phyloP scores from a whole-genome alignment of 2,329 filamentous ascomycete genomes.

The Pseudocercospora macadamiae region DNA sequence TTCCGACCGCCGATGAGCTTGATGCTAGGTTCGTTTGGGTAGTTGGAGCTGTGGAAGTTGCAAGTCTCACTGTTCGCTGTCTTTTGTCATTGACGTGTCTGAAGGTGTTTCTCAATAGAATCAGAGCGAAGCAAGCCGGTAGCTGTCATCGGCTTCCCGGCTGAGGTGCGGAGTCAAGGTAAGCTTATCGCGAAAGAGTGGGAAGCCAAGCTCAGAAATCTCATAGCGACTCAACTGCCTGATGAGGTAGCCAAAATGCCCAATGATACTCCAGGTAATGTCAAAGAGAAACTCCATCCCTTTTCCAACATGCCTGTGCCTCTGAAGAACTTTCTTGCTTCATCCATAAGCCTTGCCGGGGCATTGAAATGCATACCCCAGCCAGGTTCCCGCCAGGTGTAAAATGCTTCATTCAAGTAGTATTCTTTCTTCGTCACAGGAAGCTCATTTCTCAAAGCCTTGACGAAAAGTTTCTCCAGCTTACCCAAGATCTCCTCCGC shows the following conservation, averaged over 20 bases:
- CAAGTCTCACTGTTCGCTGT: too few relatives aligned
- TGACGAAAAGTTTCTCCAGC: constrained; percentile 39
- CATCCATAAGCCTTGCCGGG: constrained; percentile 39
- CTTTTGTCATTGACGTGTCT: too few relatives aligned
- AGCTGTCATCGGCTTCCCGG: neutral
- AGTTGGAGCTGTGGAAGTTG: too few relatives aligned
- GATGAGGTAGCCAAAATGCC: neutral
- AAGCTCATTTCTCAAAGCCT: constrained; percentile 40
- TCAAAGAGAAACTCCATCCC: neutral
- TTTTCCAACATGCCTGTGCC: neutral
- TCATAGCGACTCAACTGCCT: neutral
- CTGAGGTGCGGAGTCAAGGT: neutral
- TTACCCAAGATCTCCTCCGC: constrained; percentile 42
- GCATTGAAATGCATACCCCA: constrained; percentile 41
- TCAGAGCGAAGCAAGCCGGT: neutral
- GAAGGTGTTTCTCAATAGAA: too few relatives aligned
- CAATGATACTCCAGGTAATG: neutral
- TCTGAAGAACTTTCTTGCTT: constrained; percentile 36
- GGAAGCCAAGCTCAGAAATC: neutral
- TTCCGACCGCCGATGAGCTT: constrained; percentile 6
- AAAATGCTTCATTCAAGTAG: constrained; percentile 39
- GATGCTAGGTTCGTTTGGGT: too few relatives aligned
- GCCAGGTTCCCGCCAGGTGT: constrained; percentile 42
- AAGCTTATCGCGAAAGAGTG: neutral
- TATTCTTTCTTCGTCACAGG: constrained; percentile 36